Evolutionary conservation across 768 basidiomycete species (phyloP).

Genomic region (Lyophyllum shimeji): DNA sequence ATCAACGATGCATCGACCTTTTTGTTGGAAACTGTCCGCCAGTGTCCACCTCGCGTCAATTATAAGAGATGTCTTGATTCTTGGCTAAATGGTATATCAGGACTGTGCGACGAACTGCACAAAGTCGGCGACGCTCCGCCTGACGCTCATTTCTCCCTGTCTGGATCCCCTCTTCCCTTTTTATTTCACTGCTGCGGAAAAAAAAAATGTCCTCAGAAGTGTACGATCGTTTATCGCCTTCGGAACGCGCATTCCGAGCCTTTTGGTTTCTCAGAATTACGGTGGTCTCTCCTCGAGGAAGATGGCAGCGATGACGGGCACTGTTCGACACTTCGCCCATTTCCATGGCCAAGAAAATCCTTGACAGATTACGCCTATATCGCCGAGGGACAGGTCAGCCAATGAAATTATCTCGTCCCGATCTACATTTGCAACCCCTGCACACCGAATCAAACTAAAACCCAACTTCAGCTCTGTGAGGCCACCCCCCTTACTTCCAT

Average conservation of each 20-base stretch:
- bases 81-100: constrained; percentile 6
- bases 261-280: not conserved
- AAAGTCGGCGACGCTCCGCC: not conserved
- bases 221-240: not conserved
- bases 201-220: not conserved
- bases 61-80: not conserved
- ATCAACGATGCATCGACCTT: not conserved
- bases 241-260: not conserved
- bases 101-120: constrained; percentile 14
- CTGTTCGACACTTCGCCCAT: not conserved
- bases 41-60: not conserved
- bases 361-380: not conserved
- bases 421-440: not conserved
- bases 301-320: not conserved
- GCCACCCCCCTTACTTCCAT: not conserved
- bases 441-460: not conserved
- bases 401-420: not conserved
- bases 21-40: not conserved
- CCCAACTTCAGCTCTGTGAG: not conserved
- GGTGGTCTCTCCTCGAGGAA: not conserved
- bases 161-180: not conserved
- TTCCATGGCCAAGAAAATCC: not conserved
- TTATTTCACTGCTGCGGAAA: not conserved
- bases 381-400: not conserved
- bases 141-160: not conserved